Percentiles rank a stretch among this genome's conserved stretches.
Evolutionary conservation across 2,329 filamentous ascomycete genomes (phyloP).

Genomic region (Arthrobotrys sphaeroides): DNA sequence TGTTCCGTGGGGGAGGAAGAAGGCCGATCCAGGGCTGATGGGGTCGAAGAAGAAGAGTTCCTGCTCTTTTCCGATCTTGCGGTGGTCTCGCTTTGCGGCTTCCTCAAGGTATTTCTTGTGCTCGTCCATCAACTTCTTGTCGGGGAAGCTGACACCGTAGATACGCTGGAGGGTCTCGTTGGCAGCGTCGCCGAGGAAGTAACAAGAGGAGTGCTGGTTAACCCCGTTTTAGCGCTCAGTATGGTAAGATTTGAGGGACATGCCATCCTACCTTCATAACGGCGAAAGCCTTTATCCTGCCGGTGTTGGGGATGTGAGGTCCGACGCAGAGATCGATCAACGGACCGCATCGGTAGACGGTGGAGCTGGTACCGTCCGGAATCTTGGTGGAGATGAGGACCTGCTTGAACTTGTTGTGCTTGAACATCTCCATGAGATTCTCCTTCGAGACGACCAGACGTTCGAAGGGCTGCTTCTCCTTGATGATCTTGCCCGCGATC

Average conservation of each 20-base stretch:
- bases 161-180: conserved; percentile 97
- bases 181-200: conserved; percentile 91
- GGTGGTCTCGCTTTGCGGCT: conserved; percentile 95
- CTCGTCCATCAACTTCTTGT: conserved; percentile 92
- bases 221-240: conserved; percentile 58
- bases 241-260: not conserved
- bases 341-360: conserved; percentile 92
- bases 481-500: conserved; percentile 83
- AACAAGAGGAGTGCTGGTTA: conserved; percentile 76
- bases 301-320: conserved; percentile 91
- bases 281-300: conserved; percentile 92
- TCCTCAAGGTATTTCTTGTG: conserved; percentile 96
- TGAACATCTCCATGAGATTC: conserved; percentile 93
- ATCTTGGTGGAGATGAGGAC: conserved; percentile 97
- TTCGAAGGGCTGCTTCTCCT: conserved; percentile 96
- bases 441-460: conserved; percentile 88
- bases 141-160: conserved; percentile 94
- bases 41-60: conserved; percentile 98
- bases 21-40: conserved; percentile 88
- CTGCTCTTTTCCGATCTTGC: conserved; percentile 92
- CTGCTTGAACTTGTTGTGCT: conserved; percentile 97
- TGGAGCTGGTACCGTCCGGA: conserved; percentile 85
- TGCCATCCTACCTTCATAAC: conserved; percentile 75
- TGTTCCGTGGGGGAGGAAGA: conserved; percentile 91
- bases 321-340: conserved; percentile 95